phyloP scores from a whole-genome alignment of 2,329 filamentous ascomycete species.

The Fusarium brachygibbosum region DNA sequence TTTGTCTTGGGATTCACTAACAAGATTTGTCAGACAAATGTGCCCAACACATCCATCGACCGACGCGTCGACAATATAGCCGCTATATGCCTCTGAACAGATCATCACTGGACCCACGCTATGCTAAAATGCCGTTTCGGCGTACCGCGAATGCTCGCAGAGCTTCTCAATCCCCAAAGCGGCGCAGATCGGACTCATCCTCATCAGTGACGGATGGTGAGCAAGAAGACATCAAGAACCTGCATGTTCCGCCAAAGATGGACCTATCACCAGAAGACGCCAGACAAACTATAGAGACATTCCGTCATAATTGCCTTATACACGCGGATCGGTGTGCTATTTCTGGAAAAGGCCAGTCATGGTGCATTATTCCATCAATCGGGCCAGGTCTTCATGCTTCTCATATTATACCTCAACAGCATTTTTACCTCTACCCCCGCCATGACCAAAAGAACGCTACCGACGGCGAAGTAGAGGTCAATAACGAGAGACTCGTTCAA shows the following conservation, averaged over 20 bases:
- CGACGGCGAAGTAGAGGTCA: background rate
- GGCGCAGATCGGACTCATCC: constrained; percentile 8
- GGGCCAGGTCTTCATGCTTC: constrained; percentile 41
- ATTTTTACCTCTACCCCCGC: constrained; percentile 38
- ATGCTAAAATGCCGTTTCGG: constrained; percentile 5
- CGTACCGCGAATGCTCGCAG: background rate
- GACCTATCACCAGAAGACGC: background rate
- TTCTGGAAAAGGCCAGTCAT: constrained; percentile 36
- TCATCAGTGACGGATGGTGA: background rate
- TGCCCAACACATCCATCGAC: constrained; percentile 6
- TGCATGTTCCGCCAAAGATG: constrained; percentile 18
- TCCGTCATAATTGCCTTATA: background rate
- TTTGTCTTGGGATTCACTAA: background rate
- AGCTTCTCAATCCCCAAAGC: constrained; percentile 7
- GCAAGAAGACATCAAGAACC: background rate
- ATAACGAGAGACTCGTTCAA: fast-evolving
- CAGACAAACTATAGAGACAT: background rate
- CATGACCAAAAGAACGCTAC: background rate
- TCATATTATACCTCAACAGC: constrained; percentile 41
- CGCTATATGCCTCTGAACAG: constrained; percentile 23
- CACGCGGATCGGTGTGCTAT: constrained; percentile 25
- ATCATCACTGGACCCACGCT: background rate
- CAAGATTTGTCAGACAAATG: background rate
- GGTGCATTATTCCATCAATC: constrained; percentile 16
- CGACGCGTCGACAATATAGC: background rate